Base-by-base conservation (phyloP, 1,284 basidiomycete genomes). In the Apiotrichum siamense region DNA sequence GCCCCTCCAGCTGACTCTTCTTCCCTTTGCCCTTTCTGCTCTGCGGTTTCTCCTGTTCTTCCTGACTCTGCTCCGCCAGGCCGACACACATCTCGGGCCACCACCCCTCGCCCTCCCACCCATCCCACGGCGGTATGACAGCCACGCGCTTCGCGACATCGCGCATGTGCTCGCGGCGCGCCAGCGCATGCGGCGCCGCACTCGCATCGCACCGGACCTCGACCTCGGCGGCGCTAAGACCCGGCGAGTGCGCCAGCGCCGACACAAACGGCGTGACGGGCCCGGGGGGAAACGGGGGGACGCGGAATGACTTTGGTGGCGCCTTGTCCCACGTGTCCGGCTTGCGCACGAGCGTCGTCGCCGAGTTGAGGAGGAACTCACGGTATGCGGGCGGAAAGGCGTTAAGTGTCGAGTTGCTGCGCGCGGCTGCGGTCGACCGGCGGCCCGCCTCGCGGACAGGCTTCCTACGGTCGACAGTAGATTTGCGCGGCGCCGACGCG, bases 71-170 rank as follows among this genome's bases (percentile, higher is more conserved):
- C n/a, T n/a, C n/a, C n/a, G n/a, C n/a, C n/a, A n/a, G 18, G 18
- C 32, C 33, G 11, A 39, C 25, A 43, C 56, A 67, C 61, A 67
- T 66, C 52, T 71, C 71, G 3, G 65, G 64, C 62, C 64, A 71
- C 67, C 68, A 74, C 4, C 62, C 65, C 47, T 74, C 71, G 3
- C 73, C 73, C 52, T 61, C 55, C 73, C 73, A 74, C 7, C 54
- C 49, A 40, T 70, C 54, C 65, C 65, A 66, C 5, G 69, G 69
- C 4, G 39, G 20, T 4, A 54, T n/a, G 15, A 51, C 44, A 2
- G 47, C 49, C 20, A 52, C 44, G 35, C 33, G 32, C 38, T 51
- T 46, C 3, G 52, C 55, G 17, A 41, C 26, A n/a, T 48, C 43
- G 15, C 43, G 36, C 13, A 26, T 36, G 9, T 37, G 36, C 3